Evolutionary conservation across 345 rosid species (phyloP), one percentile per base, ranked within the genome.

Genomic region (Passiflora organensis): DNA sequence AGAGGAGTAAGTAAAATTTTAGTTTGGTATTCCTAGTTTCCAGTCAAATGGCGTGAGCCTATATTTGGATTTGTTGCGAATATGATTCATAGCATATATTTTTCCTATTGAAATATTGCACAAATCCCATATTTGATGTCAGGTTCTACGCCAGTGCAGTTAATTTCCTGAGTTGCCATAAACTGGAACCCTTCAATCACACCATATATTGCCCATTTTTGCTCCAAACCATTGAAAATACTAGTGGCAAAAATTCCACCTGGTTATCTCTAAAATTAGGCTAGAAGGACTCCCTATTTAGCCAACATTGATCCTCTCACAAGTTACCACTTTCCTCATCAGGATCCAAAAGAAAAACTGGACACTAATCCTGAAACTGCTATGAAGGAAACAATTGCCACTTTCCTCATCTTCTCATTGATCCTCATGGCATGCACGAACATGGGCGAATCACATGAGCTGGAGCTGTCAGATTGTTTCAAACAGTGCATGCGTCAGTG

Each of bases 401-500:
- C 32, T 4, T 19, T 55, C 21, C 20, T 39, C 25, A 48, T 55
- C 9, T 18, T 19, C 19, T n/a, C 39, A 14, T 10, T 55, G 48
- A 21, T 14, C 13, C 4, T 54, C 25, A 2, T 51, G 21, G 42
- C 48, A 39, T 23, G 11, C 5, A 2, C 24, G 10, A 21, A 39
- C 12, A 21, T 23, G 28, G 41, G 18, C 17, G 36, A 39, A 37
- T 47, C 16, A 24, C 6, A 18, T 6, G 24, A 10, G 6, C 9
- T 9, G 18, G 22, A 2, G 8, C 58, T 54, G 0, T 5, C 58
- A 17, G 32, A 55, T 18, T 64, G 62, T 20, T 42, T 10, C 8
- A 41, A 48, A 17, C 14, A 0, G 10, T 64, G 68, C 56, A 48
- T 55, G 55, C 61, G 56, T 12, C 0, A 15, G 0, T 64, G 68